A percentile compares a stretch with the other conserved stretches of the same genome.
Evolutionary conservation across 805 yeast genomes (phyloP).

Genomic region (Zygotorulaspora danielsina): DNA sequence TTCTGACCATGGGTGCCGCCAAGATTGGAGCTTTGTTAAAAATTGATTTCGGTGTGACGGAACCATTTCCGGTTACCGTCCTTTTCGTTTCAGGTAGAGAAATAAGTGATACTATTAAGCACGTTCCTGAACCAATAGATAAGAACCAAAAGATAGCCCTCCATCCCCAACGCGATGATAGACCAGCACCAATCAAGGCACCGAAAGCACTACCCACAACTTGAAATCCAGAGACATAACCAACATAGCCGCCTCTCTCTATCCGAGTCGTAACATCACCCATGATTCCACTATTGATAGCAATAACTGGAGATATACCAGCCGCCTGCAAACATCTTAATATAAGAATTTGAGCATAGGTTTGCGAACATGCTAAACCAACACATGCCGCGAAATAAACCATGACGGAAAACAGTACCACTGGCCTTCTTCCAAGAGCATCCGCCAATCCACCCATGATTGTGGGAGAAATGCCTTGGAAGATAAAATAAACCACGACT

Average conservation of each 20-base stretch:
- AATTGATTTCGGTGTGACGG: slow-evolving; percentile 46
- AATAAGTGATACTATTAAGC: slow-evolving; percentile 35
- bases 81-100: slow-evolving; percentile 74
- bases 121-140: slow-evolving; percentile 56
- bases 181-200: slow-evolving; percentile 56
- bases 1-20: slow-evolving; percentile 19
- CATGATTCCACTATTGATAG: slow-evolving; percentile 63
- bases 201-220: slow-evolving; percentile 75
- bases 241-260: slow-evolving; percentile 68
- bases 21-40: slow-evolving; percentile 47
- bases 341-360: slow-evolving; percentile 58
- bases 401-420: slow-evolving; percentile 49
- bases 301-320: slow-evolving; percentile 71
- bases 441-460: slow-evolving; percentile 68
- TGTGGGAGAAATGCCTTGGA: slow-evolving; percentile 76
- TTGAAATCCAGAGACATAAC: slow-evolving; percentile 59
- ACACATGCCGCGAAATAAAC: slow-evolving; percentile 59
- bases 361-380: slow-evolving; percentile 57
- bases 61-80: slow-evolving; percentile 69
- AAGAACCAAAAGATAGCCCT: slow-evolving; percentile 74
- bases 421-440: slow-evolving; percentile 65
- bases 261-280: slow-evolving; percentile 67
- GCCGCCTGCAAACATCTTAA: slow-evolving; percentile 74
- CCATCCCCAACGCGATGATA: slow-evolving; percentile 55
- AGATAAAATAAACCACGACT: slow-evolving; percentile 68